Conservation (phyloP, 352 stramenopile genomes). For the Pythium grandisporangium region DNA sequence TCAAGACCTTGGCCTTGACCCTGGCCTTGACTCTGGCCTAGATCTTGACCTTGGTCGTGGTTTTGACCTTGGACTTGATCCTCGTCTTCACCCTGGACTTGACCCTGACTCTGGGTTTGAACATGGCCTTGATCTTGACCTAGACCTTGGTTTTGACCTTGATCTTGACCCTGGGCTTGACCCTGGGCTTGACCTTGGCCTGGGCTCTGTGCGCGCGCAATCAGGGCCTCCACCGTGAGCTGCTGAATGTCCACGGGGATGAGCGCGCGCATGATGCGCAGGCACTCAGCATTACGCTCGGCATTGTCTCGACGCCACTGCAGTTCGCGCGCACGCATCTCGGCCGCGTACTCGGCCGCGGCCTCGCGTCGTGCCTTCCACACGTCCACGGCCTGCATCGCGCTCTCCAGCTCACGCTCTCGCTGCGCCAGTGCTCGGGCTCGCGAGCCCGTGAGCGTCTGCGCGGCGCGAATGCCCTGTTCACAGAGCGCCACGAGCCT, state of each 20-base stretch:
- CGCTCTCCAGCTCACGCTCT: slow-evolving; percentile 39
- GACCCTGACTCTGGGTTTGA: too few species aligned
- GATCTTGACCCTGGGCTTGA: too few species aligned
- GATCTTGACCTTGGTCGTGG: too few species aligned
- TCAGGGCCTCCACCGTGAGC: slow-evolving; percentile 39
- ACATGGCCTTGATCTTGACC: too few species aligned
- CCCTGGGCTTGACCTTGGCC: too few species aligned
- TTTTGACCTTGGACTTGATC: too few species aligned
- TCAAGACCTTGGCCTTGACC: too few species aligned
- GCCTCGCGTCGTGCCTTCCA: slow-evolving; percentile 52
- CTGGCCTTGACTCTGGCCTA: too few species aligned
- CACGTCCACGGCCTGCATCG: slow-evolving; percentile 49
- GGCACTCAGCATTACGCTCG: slow-evolving; percentile 25
- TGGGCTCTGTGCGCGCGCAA: slow-evolving; percentile 23
- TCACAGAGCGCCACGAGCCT: slow-evolving; percentile 33
- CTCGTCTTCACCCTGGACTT: too few species aligned
- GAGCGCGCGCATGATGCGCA: slow-evolving; percentile 30
- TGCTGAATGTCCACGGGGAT: slow-evolving; percentile 49
- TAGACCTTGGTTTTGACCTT: too few species aligned
- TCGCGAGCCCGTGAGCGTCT: slow-evolving; percentile 35
- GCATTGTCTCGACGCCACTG: slow-evolving; percentile 31
- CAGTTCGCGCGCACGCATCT: slow-evolving; percentile 39
- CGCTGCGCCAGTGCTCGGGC: slow-evolving; percentile 40
- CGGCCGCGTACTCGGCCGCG: slow-evolving; percentile 39
- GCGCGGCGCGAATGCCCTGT: slow-evolving; percentile 26